These are phyloP conservation scores for Fusarium camptoceras DNA, from an alignment of 2,329 filamentous ascomycete genomes.

Conservation along the genomic window DNA sequence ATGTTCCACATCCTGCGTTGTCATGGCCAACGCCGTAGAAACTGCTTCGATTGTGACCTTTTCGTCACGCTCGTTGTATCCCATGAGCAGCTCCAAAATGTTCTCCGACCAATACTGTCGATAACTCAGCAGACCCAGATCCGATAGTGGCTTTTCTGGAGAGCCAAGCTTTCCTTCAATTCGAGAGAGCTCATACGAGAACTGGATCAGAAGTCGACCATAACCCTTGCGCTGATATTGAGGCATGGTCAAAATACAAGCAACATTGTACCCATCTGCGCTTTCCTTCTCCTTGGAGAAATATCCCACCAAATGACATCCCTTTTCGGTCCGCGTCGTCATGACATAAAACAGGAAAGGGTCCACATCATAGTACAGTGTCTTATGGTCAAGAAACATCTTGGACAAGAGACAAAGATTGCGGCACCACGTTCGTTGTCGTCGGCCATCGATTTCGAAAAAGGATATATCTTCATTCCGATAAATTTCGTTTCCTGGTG, in stretches of 20 bases:
- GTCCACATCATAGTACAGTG: constrained; percentile 99
- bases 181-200: constrained; percentile 96
- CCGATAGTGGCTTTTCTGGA: constrained; percentile 94
- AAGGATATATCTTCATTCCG: constrained; percentile 94
- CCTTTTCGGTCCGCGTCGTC: constrained; percentile 87
- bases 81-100: constrained; percentile 86
- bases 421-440: constrained; percentile 95
- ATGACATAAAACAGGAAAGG: constrained; percentile 99
- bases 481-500: constrained; percentile 98
- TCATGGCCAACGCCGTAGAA: constrained; percentile 86
- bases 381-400: constrained; percentile 97
- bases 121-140: constrained; percentile 92
- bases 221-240: constrained; percentile 97
- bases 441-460: constrained; percentile 94
- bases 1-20: constrained; percentile 95
- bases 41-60: constrained; percentile 89
- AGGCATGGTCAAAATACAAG: constrained; percentile 95
- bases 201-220: constrained; percentile 92
- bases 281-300: constrained; percentile 99
- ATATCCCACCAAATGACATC: constrained; percentile 97
- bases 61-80: constrained; percentile 73
- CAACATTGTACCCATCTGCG: constrained; percentile 96
- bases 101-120: constrained; percentile 98
- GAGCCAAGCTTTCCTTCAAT: constrained; percentile 95
- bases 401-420: constrained; percentile 95